Base-by-base conservation (phyloP, 345 rosid species). In the Angophora floribunda region DNA sequence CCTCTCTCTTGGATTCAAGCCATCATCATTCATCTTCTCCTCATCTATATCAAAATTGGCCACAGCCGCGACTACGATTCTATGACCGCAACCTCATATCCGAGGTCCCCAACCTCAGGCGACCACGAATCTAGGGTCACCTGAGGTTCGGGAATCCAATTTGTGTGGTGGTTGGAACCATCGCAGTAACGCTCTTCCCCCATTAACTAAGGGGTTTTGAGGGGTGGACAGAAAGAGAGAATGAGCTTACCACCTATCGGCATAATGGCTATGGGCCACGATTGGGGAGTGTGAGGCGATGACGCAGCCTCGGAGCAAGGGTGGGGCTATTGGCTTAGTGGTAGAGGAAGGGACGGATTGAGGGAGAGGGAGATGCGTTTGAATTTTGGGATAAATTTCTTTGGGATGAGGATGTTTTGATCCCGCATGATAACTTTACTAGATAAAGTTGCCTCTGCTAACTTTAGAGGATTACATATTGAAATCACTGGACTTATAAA, bases 21-120 rank as follows among this genome's bases (percentile, higher is more conserved):
- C 36, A 63, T n/a, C 75, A n/a, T n/a, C 0, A 1, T 13, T 0
- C 1, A 3, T 63, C 41, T 63, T 63, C 41, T n/a, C 19, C 36
- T 63, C 8, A 14, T 63, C 75, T n/a, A n/a, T 63, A 36, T 63
- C 2, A 10, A 63, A 63, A 63, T 63, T 19, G 5, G 41, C 75
- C 75, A 63, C 13, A 4, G 41, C 41, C 41, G 41, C 4, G 41
- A 36, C 41, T 36, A 36, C 41, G 75, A n/a, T n/a, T 63, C 75
- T 63, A n/a, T 36, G 41, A 63, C 36, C n/a, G 75, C 75, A 63
- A n/a, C 75, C 75, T 63, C 75, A n/a, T 14, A n/a, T 63, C 41
- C 9, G 75, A 63, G 75, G 75, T n/a, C 75, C 75, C 36, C 75
- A 13, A n/a, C 75, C 75, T 63, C 75, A 63, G 75, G 9, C 41